Conservation (phyloP, 768 basidiomycete species). For the Russula brevipes region DNA sequence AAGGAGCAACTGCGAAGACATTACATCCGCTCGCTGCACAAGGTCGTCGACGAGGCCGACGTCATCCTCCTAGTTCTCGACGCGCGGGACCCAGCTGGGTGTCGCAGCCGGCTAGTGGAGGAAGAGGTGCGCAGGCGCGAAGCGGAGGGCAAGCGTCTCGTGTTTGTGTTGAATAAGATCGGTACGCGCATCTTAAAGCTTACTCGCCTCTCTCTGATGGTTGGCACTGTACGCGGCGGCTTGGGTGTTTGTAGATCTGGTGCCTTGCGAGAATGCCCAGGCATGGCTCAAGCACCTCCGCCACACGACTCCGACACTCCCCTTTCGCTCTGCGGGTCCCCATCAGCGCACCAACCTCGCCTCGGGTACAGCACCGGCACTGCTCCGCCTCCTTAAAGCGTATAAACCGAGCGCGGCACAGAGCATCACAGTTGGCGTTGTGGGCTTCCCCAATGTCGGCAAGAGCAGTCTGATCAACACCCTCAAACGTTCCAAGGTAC, state of each 20-base stretch:
- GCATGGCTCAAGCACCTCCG: slow-evolving; percentile 89
- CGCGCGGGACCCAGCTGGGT: slow-evolving; percentile 93
- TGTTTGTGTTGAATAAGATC: slow-evolving; percentile 96
- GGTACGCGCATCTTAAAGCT: slow-evolving; percentile 46
- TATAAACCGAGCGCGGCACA: slow-evolving; percentile 63
- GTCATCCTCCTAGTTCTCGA: slow-evolving; percentile 88
- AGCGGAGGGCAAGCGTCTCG: slow-evolving; percentile 82
- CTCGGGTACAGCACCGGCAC: slow-evolving; percentile 64
- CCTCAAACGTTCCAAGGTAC: slow-evolving; percentile 74
- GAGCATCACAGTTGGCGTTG: slow-evolving; percentile 81
- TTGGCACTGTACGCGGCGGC: not conserved
- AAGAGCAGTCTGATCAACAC: slow-evolving; percentile 95
- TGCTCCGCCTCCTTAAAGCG: slow-evolving; percentile 79
- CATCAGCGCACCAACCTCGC: slow-evolving; percentile 80
- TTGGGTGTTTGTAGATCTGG: slow-evolving; percentile 56
- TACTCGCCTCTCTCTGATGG: not conserved
- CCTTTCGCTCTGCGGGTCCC: slow-evolving; percentile 77
- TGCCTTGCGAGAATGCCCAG: slow-evolving; percentile 83
- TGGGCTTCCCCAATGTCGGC: slow-evolving; percentile 96
- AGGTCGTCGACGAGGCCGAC: slow-evolving; percentile 91
- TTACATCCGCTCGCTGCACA: slow-evolving; percentile 76
- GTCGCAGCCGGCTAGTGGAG: slow-evolving; percentile 86
- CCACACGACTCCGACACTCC: slow-evolving; percentile 86
- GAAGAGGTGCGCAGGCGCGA: slow-evolving; percentile 87
- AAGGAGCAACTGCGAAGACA: slow-evolving; percentile 67